Evolutionary conservation across 2,329 filamentous ascomycete genomes (phyloP).

Genomic region (Calonectria ilicicola): DNA sequence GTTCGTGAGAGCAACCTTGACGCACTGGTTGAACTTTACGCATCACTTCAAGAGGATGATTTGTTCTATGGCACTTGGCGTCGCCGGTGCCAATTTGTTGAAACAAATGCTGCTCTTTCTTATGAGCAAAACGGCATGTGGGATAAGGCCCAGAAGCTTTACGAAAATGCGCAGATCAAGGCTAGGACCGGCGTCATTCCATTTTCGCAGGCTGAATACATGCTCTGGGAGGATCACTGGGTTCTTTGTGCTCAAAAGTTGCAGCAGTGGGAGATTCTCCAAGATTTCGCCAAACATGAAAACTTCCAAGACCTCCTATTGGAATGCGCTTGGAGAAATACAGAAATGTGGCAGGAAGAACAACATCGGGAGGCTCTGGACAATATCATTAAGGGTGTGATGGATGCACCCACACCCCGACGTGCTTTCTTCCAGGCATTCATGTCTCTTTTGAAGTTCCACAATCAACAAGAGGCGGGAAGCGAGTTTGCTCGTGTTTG

Average conservation of each 20-base stretch:
- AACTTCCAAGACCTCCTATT: conserved; percentile 97
- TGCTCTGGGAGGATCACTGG: conserved; percentile 99
- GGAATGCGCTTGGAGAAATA: conserved; percentile 95
- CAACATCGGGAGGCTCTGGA: conserved; percentile 92
- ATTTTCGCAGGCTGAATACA: conserved; percentile 97
- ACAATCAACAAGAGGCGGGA: conserved; percentile 84
- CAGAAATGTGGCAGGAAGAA: conserved; percentile 91
- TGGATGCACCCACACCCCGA: conserved; percentile 94
- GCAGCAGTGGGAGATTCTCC: conserved; percentile 98
- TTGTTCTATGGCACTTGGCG: conserved; percentile 98
- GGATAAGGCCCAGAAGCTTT: conserved; percentile 98
- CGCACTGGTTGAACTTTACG: conserved; percentile 93
- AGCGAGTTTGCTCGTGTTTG: conserved; percentile 90
- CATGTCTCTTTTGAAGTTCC: conserved; percentile 94
- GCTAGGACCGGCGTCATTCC: conserved; percentile 95
- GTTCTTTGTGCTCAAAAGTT: conserved; percentile 97
- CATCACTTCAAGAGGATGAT: conserved; percentile 92
- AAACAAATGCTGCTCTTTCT: conserved; percentile 95
- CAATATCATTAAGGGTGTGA: conserved; percentile 94
- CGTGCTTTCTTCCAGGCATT: conserved; percentile 98
- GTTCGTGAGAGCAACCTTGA: conserved; percentile 96
- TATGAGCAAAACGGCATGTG: conserved; percentile 99
- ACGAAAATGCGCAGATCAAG: conserved; percentile 97
- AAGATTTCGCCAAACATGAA: conserved; percentile 98
- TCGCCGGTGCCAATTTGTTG: conserved; percentile 93